Conservation (phyloP, 495 filamentous ascomycete genomes). For the Darksidea phi region DNA sequence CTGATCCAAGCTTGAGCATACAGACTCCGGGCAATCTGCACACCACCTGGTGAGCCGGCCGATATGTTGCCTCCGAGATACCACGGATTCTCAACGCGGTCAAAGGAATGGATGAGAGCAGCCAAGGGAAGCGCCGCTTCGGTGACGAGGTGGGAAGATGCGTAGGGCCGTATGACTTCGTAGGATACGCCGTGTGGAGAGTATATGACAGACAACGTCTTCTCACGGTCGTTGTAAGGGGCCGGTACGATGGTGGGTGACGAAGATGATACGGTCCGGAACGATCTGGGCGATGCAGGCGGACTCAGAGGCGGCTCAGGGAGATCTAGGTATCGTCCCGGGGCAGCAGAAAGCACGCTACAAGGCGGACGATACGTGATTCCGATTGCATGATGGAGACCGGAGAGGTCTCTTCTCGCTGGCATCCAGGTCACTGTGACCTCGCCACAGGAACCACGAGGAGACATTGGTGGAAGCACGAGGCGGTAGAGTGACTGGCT, state of each 20-base stretch:
- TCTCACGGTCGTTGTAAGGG: conserved; percentile 35
- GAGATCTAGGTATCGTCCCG: conserved; percentile 36
- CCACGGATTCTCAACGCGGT: conserved; percentile 60
- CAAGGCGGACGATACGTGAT: conserved; percentile 66
- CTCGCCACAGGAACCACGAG: conserved; percentile 55
- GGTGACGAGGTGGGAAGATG: conserved; percentile 54
- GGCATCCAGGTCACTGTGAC: conserved; percentile 65
- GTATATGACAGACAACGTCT: conserved; percentile 57
- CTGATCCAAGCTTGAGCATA: conserved; percentile 60
- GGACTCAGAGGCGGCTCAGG: conserved; percentile 28
- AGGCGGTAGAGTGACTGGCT: conserved; percentile 50
- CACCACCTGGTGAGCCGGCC: conserved; percentile 56
- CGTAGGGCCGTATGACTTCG: conserved; percentile 52
- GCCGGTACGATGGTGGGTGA: conserved; percentile 30
- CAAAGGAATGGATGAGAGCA: conserved; percentile 63
- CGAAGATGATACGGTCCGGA: conserved; percentile 24
- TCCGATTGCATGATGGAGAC: conserved; percentile 64
- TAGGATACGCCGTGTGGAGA: conserved; percentile 60
- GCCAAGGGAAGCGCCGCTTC: conserved; percentile 61
- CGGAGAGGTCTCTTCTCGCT: conserved; percentile 58
- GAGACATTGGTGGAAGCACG: conserved; percentile 49
- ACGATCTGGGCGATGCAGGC: conserved; percentile 35
- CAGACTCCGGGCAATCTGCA: conserved; percentile 56
- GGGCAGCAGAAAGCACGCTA: conserved; percentile 37
- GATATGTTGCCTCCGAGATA: conserved; percentile 64